phyloP scores from a whole-genome alignment of 164 flowering plant genomes.

The Berberis thunbergii region DNA sequence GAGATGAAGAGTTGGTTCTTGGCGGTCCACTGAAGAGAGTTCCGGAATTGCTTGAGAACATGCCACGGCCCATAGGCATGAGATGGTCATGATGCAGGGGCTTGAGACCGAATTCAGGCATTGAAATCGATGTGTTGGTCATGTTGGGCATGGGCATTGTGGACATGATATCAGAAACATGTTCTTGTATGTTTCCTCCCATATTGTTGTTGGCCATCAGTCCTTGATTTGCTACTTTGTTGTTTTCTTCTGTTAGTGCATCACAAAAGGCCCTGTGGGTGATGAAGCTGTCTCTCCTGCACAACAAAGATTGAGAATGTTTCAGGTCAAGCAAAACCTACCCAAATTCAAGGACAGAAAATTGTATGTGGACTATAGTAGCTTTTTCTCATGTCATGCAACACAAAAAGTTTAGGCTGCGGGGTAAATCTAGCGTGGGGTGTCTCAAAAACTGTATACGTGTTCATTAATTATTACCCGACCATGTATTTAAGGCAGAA shows the following conservation, averaged over 20 bases:
- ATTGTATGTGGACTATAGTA: too few relatives aligned
- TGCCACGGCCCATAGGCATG: slow-evolving; percentile 33
- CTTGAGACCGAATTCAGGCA: background rate
- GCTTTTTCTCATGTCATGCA: too few relatives aligned
- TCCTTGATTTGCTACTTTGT: slow-evolving; percentile 50
- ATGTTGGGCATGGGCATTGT: background rate
- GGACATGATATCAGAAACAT: background rate
- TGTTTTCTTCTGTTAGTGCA: slow-evolving; percentile 60
- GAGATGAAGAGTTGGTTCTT: slow-evolving; percentile 25
- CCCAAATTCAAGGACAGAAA: too few relatives aligned
- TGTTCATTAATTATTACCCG: too few relatives aligned
- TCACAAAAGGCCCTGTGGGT: slow-evolving; percentile 74
- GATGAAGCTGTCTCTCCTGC: slow-evolving; percentile 66
- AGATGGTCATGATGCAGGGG: slow-evolving; percentile 31
- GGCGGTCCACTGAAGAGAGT: slow-evolving; percentile 35
- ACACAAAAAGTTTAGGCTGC: too few relatives aligned
- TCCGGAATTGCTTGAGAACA: slow-evolving; percentile 46
- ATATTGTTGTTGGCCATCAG: slow-evolving; percentile 13
- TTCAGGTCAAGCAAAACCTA: too few relatives aligned
- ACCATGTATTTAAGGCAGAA: too few relatives aligned
- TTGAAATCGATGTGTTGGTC: slow-evolving; percentile 9
- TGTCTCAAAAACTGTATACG: too few relatives aligned
- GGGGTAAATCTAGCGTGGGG: too few relatives aligned
- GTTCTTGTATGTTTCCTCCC: background rate
- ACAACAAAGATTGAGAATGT: background rate